Base-by-base conservation (phyloP, 2,329 filamentous ascomycete genomes). In the Fusarium papillatum region DNA sequence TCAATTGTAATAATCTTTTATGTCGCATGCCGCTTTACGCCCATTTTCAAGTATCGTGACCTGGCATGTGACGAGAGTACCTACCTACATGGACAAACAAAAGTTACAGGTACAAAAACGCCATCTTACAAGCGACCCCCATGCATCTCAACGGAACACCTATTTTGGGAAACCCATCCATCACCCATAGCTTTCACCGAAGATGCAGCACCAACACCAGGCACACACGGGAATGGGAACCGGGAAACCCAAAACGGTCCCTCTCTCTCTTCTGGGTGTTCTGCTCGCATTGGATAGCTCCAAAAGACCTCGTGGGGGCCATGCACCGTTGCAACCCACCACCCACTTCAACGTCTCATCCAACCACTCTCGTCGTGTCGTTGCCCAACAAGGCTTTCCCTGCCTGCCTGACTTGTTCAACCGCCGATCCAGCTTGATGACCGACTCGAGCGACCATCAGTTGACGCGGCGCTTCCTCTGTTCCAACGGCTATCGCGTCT, bases 31-130 rank as follows among this genome's bases (percentile, higher is more conserved):
- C n/a, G 55, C 34, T 59, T 59, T 61, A 26, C 31, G 14, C 14
- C 34, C 34, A 24, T 38, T 38, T 59, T 64, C 14, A 43, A 66
- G 59, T 65, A 65, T 68, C 70, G 67, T 80, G 73, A 74, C 78
- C 63, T 72, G 50, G 43, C 78, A 79, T 78, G 77, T 80, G 78
- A 80, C 76, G 61, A 50, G 19, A 11, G 29, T 24, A 34, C 43
- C 10, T 46, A 26, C 17, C 3, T 36, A 36, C 34, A 36, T 50
- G 5, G 26, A 29, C 38, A 46, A 64, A 59, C 48, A 48, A 39
- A 34, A 34, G 31, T 5, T 34, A 13, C 31, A 34, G 31, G 36
- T 38, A 59, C 48, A 43, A 41, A 61, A 53, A 60, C 39, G 34
- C 59, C 59, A 62, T 26, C 36, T 22, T 29, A 19, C 31, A 26